Base-by-base conservation (phyloP, 1,284 basidiomycete species). In the Amanita bisporigera region DNA sequence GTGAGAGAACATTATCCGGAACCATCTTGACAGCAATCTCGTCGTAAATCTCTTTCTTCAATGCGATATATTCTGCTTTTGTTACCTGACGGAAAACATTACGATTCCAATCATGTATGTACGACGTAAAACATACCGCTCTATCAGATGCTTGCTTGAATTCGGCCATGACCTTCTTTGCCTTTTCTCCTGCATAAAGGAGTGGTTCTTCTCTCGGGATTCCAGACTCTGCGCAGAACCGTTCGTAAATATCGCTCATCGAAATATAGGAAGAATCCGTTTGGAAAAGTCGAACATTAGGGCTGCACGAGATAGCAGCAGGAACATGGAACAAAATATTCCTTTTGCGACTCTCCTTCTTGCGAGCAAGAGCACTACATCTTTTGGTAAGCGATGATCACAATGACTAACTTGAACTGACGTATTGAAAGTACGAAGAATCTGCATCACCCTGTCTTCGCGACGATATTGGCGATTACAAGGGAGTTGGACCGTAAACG, bases 371-470 rank as follows among this genome's bases (percentile, higher is more conserved):
- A 21, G 93, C 91, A 49, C 96, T 66, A 36, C 36, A 38, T 45
- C 38, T 57, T 97, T 72, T 19, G 66, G 64, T 58, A 31, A 61
- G 40, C 49, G 33, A 63, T 74, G 36, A 75, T 67, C 49, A 62
- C 21, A 65, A 36, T 6, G 12, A 19, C 29, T 57, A 49, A 43
- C 40, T 52, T 36, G n/a, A 40, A 77, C 88, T 64, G 72, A 96
- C 95, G 90, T 90, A 77, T 98, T 99, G 81, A 99, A 94, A 70
- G 94, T 94, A 26, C 97, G 88, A 82, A 98, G 92, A 41, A 98
- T 82, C 77, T 99, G 96, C 80, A 95, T 93, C 59, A 97, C 90
- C 61, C 95, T 87, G 76, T 99, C 98, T 81, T 99, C 98, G 33
- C 98, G 87, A 41, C 97, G 91, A 73, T 92, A 93, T 74, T 96